Conservation (phyloP, 2,329 filamentous ascomycete species). For the Penicillium psychrosexuale region DNA sequence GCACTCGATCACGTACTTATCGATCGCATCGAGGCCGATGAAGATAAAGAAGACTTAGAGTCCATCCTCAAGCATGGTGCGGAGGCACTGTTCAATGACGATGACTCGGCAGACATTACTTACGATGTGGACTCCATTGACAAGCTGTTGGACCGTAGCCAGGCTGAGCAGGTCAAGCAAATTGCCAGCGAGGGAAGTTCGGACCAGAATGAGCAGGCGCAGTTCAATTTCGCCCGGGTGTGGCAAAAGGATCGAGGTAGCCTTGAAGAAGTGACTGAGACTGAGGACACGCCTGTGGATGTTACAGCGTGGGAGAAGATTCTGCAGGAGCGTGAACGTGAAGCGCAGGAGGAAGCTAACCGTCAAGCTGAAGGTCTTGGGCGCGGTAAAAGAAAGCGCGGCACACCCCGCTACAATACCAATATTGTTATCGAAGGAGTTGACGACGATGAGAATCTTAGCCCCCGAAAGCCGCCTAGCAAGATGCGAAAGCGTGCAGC, state of each 20-base stretch:
- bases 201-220: constrained; percentile 60
- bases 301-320: constrained; percentile 86
- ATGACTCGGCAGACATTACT: constrained; percentile 65
- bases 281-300: constrained; percentile 54
- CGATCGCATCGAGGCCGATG: constrained; percentile 82
- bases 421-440: constrained; percentile 5
- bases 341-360: constrained; percentile 69
- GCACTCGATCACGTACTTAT: constrained; percentile 92
- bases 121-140: constrained; percentile 85
- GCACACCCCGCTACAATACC: constrained; percentile 44
- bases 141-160: constrained; percentile 80
- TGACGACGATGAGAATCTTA: constrained; percentile 14
- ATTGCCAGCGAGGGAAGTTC: constrained; percentile 33
- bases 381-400: constrained; percentile 72
- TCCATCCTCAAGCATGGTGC: constrained; percentile 86
- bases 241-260: constrained; percentile 80
- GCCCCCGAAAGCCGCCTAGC: constrained; percentile 7
- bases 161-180: constrained; percentile 71
- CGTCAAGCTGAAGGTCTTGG: constrained; percentile 72
- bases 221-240: constrained; percentile 85
- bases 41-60: constrained; percentile 77
- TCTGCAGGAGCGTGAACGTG: constrained; percentile 73
- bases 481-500: constrained; percentile 20
- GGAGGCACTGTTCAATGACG: constrained; percentile 77
- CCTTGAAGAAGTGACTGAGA: constrained; percentile 58